Base-by-base conservation (phyloP, 2,329 filamentous ascomycete genomes). In the Monilinia aucupariae region DNA sequence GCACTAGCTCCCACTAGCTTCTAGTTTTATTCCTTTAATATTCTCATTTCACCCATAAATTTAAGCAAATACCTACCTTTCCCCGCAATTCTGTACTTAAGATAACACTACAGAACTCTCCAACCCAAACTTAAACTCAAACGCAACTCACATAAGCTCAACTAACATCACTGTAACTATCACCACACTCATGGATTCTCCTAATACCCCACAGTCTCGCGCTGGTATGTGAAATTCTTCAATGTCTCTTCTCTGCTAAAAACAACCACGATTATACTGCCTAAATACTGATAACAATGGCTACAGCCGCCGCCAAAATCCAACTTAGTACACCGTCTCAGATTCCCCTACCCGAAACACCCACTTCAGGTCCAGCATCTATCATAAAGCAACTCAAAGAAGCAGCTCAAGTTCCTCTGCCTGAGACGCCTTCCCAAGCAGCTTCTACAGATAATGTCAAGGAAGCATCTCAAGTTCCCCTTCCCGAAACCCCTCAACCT, bases 301-400 rank as follows among this genome's bases (percentile, higher is more conserved):
- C 3, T n/a, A 0, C 25, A 55, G 10, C 37, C 3, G 25, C 17
- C 20, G 17, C 7, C 1, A 1, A 9, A 13, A 1, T 9, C 17
- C 43, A 30, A n/a, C 17, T 30, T 1, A 55, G 3, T 10, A 43
- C 53, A 1, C 39, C 53, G 3, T 55, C 53, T 1, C 53, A 55
- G 9, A 45, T 55, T 9, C 53, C 39, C 6, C 39, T 55, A 6
- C 39, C 53, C 3, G 39, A 27, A 4, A 55, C 39, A 27, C 25
- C 52, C 9, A 30, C 10, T 10, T 10, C 20, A 4, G 10, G 2
- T 9, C 10, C 34, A 27, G 43, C 20, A 22, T n/a, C 43, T 8
- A 10, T 2, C 8, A 22, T 22, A 22, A 9, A 22, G 3, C 9
- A 9, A 8, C 17, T 22, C 17, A 32, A n/a, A 20, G 5, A 27